A percentile compares a stretch with the other conserved stretches of the same genome.
Conservation (phyloP, 2,329 filamentous ascomycete genomes). For the Phymatotrichopsis omnivora region DNA sequence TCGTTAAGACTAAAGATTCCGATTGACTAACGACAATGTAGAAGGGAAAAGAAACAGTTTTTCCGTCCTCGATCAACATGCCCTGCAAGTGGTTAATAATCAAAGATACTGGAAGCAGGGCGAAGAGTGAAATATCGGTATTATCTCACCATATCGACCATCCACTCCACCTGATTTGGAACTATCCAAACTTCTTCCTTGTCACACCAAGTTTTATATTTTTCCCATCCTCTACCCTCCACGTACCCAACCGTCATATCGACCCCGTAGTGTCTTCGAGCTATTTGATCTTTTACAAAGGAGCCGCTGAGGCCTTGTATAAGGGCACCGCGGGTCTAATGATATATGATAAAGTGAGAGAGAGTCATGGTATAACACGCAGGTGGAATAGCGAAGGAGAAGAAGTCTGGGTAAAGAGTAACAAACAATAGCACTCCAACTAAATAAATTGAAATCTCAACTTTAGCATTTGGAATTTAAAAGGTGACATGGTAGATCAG, state of each 20-base stretch:
- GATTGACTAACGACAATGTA: neutral
- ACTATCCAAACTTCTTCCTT: neutral
- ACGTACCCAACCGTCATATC: neutral
- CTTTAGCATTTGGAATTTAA: neutral
- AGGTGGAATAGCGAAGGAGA: too few relatives aligned
- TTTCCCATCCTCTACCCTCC: neutral
- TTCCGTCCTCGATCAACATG: neutral
- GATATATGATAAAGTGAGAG: too few relatives aligned
- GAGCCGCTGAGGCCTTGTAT: conserved; percentile 14
- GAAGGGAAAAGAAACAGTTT: neutral
- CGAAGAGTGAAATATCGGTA: too few relatives aligned
- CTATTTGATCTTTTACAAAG: conserved; percentile 13
- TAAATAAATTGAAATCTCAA: too few relatives aligned
- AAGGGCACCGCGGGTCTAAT: too few relatives aligned
- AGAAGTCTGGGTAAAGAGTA: too few relatives aligned
- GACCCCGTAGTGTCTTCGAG: conserved; percentile 16
- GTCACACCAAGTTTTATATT: neutral
- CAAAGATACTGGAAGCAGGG: neutral
- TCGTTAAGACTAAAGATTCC: neutral
- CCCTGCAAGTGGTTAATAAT: neutral
- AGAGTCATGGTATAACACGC: too few relatives aligned
- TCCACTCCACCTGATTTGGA: too few relatives aligned
- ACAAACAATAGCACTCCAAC: conserved; percentile 19
- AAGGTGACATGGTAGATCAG: too few relatives aligned
- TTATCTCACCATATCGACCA: too few relatives aligned